Base-by-base conservation (phyloP, 192 early-diverging fungal species). In the Umbelopsis isabellina region DNA sequence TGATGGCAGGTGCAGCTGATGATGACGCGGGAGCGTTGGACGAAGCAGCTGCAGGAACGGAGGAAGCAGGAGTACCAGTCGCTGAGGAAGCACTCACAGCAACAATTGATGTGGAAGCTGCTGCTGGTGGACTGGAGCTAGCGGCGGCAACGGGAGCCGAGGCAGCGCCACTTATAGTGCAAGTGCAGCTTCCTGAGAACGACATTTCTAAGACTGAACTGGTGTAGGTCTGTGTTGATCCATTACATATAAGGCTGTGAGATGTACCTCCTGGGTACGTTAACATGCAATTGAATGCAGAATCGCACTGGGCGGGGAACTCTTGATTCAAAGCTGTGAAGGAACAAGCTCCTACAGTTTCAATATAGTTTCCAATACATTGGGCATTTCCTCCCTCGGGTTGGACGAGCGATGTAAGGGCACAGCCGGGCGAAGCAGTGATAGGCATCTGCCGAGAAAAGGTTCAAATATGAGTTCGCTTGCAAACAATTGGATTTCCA, bases 301-400 rank as follows among this genome's bases (percentile, higher is more conserved):
- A 27, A 12, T 61, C 55, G 25, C 55, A 61, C 2, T 4, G 27
- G 16, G 55, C 55, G 0, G 23, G 3, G 8, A 30, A 61, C 13
- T 5, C 10, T 2, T 61, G 15, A 61, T 33, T 25, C 3, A 61
- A 5, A 18, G 55, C 30, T 1, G 55, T 61, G 0, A 61, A 27
- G 18, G 10, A 7, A 61, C 55, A 61, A 3, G 2, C 0, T 18
- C 55, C 53, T 13, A 61, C 25, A 35, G 2, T 2, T 35, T 61
- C 55, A 0, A 61, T 13, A n/a, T 61, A 61, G 55, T 35, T 61
- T 25, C 55, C 55, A 30, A n/a, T 61, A 25, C 55, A 61, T 4
- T 15, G 4, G 0, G 55, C 25, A n/a, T 61, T 61, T n/a, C 55
- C 30, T 2, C 23, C 15, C 0, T 37, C 6, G 18, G 55, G 55